A percentile compares a stretch with the other conserved stretches of the same genome.
These are phyloP conservation scores for Ogataea thermomethanolica DNA, from an alignment of 805 yeast species.

Conservation along the genomic window DNA sequence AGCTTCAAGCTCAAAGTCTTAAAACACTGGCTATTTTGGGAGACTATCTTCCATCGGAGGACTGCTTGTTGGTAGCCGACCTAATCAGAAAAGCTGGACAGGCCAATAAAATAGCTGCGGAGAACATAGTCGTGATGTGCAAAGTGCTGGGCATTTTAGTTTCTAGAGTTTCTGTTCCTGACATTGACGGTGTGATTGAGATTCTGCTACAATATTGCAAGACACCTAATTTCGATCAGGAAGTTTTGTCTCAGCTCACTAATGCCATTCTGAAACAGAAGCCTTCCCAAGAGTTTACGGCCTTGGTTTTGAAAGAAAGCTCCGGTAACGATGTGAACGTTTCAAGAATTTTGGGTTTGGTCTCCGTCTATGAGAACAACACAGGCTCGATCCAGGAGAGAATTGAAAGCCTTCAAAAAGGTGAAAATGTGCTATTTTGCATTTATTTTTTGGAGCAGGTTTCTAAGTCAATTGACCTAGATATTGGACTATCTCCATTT, in stretches of 20 bases:
- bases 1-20: slow-evolving; percentile 20
- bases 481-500: slow-evolving; percentile 37
- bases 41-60: slow-evolving; percentile 9
- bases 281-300: slow-evolving; percentile 12
- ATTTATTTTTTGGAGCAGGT: slow-evolving; percentile 48
- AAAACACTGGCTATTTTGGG: slow-evolving; percentile 16
- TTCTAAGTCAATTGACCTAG: slow-evolving; percentile 36
- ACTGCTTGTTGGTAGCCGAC: slow-evolving; percentile 5
- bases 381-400: slow-evolving; percentile 27
- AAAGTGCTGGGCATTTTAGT: slow-evolving; percentile 14
- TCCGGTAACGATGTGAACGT: slow-evolving; percentile 23
- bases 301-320: slow-evolving; percentile 18
- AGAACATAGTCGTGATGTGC: slow-evolving; percentile 12
- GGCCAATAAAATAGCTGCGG: slow-evolving; percentile 12
- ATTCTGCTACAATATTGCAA: slow-evolving; percentile 17
- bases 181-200: slow-evolving; percentile 11
- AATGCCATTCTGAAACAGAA: slow-evolving; percentile 15
- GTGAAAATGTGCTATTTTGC: slow-evolving; percentile 27
- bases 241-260: slow-evolving; percentile 17
- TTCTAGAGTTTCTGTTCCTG: neutral
- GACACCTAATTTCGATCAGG: slow-evolving; percentile 19
- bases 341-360: slow-evolving; percentile 32
- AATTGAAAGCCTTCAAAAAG: slow-evolving; percentile 18
- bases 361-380: slow-evolving; percentile 33
- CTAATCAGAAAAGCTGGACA: slow-evolving; percentile 9